These are phyloP conservation scores for Aegilops longissima DNA, from an alignment of 176 grass and related monocot species.

Conservation along the genomic window DNA sequence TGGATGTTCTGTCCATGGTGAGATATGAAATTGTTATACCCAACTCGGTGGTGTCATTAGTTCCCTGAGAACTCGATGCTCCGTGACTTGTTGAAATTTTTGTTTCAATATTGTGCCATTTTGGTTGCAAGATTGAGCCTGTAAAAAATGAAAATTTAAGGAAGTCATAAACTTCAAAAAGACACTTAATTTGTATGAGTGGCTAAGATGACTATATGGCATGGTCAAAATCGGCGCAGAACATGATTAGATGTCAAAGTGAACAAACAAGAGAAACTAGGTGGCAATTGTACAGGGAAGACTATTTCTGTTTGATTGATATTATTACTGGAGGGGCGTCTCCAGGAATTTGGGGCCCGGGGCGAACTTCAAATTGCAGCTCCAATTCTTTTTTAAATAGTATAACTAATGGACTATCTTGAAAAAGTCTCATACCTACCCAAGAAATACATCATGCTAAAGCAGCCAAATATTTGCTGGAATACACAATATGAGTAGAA, in stretches of 20 bases:
- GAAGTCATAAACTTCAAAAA: not conserved
- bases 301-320: not conserved
- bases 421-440: too few relatives aligned
- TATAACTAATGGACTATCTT: too few relatives aligned
- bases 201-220: not conserved
- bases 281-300: not conserved
- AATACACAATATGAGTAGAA: too few relatives aligned
- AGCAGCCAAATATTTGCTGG: too few relatives aligned
- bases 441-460: too few relatives aligned
- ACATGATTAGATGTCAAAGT: not conserved
- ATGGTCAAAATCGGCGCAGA: not conserved
- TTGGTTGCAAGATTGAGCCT: not conserved
- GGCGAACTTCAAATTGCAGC: too few relatives aligned
- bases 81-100: not conserved
- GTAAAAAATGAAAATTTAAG: too few relatives aligned
- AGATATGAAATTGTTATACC: not conserved
- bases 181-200: not conserved
- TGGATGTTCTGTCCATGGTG: not conserved
- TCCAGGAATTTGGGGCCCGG: too few relatives aligned
- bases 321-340: not conserved
- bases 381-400: too few relatives aligned
- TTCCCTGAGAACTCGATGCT: not conserved
- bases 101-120: not conserved
- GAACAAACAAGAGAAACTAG: not conserved
- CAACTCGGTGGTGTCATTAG: not conserved